A percentile compares a stretch with the other conserved stretches of the same genome.
Conservation (phyloP, 2,329 filamentous ascomycete species). For the Exophiala viscosa region DNA sequence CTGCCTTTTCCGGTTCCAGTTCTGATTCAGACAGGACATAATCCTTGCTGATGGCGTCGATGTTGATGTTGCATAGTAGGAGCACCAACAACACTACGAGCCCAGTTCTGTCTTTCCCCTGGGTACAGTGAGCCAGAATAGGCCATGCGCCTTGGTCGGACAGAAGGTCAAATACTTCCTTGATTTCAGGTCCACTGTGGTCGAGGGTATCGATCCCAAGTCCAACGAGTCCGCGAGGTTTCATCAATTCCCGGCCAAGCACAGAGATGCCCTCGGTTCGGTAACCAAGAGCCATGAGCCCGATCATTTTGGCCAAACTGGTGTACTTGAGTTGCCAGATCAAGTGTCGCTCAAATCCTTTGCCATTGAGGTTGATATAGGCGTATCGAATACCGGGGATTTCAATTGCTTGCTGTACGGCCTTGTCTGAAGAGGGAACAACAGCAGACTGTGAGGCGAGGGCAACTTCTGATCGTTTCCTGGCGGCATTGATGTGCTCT, state of each 20-base stretch:
- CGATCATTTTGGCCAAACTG: slow-evolving; percentile 59
- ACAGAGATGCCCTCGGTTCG: slow-evolving; percentile 67
- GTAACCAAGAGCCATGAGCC: slow-evolving; percentile 63
- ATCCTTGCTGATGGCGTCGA: slow-evolving; percentile 62
- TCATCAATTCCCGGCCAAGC: slow-evolving; percentile 67
- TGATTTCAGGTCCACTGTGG: slow-evolving; percentile 62
- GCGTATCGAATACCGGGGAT: slow-evolving; percentile 63
- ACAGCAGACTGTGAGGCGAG: slow-evolving; percentile 37
- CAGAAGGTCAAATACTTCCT: slow-evolving; percentile 65
- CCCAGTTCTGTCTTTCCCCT: slow-evolving; percentile 82
- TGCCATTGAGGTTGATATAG: slow-evolving; percentile 71
- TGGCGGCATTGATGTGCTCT: slow-evolving; percentile 66
- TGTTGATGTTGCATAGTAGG: slow-evolving; percentile 53
- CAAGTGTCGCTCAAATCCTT: slow-evolving; percentile 64
- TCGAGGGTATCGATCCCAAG: slow-evolving; percentile 68
- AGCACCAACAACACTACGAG: slow-evolving; percentile 66
- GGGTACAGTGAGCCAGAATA: slow-evolving; percentile 75
- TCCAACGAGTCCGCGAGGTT: slow-evolving; percentile 66
- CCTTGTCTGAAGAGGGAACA: slow-evolving; percentile 47
- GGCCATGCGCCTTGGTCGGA: slow-evolving; percentile 55
- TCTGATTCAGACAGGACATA: slow-evolving; percentile 64
- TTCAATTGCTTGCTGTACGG: slow-evolving; percentile 54
- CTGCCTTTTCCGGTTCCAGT: slow-evolving; percentile 59
- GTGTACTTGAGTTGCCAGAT: slow-evolving; percentile 61
- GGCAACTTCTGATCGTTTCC: slow-evolving; percentile 54